A percentile compares a stretch with the other conserved stretches of the same genome.
These are phyloP conservation scores for Ophiocordyceps sinensis DNA, from an alignment of 2,329 filamentous ascomycete genomes.

Conservation along the genomic window DNA sequence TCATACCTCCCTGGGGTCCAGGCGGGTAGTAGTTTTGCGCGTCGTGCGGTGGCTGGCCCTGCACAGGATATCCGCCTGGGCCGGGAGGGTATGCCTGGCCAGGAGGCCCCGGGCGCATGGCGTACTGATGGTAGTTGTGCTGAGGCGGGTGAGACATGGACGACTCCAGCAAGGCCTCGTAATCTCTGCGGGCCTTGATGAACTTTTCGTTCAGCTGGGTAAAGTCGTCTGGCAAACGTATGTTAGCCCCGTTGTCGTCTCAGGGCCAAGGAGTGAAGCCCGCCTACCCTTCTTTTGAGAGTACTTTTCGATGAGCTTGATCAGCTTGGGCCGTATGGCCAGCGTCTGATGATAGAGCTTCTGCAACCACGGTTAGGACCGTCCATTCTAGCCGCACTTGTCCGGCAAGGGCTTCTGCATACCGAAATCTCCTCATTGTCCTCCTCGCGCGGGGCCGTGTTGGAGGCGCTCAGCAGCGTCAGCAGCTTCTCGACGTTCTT, in stretches of 20 bases:
- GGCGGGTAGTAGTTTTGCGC: slow-evolving; percentile 57
- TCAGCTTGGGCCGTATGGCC: slow-evolving; percentile 88
- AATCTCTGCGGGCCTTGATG: slow-evolving; percentile 94
- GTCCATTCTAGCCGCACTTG: no score
- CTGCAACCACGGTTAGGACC: slow-evolving; percentile 23
- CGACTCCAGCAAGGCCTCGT: slow-evolving; percentile 86
- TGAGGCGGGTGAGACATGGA: slow-evolving; percentile 93
- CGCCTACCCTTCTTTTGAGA: slow-evolving; percentile 99
- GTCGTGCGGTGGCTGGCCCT: slow-evolving; percentile 36
- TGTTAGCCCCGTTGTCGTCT: slow-evolving; percentile 2
- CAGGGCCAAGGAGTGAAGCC: no score
- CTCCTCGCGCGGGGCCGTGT: slow-evolving; percentile 63
- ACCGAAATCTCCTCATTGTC: slow-evolving; percentile 96
- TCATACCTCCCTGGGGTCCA: slow-evolving; percentile 24
- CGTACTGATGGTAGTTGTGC: slow-evolving; percentile 58
- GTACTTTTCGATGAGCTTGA: slow-evolving; percentile 97
- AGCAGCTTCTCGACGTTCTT: slow-evolving; percentile 57
- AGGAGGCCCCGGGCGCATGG: slow-evolving; percentile 34
- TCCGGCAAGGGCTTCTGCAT: slow-evolving; percentile 10
- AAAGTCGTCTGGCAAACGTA: slow-evolving; percentile 61
- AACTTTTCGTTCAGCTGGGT: slow-evolving; percentile 98
- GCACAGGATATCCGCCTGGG: slow-evolving; percentile 24
- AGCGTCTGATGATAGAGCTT: slow-evolving; percentile 85
- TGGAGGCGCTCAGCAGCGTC: slow-evolving; percentile 79
- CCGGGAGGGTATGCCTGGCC: slow-evolving; percentile 29